Conservation (phyloP, 495 filamentous ascomycete species). For the Chaetomidium leptoderma region DNA sequence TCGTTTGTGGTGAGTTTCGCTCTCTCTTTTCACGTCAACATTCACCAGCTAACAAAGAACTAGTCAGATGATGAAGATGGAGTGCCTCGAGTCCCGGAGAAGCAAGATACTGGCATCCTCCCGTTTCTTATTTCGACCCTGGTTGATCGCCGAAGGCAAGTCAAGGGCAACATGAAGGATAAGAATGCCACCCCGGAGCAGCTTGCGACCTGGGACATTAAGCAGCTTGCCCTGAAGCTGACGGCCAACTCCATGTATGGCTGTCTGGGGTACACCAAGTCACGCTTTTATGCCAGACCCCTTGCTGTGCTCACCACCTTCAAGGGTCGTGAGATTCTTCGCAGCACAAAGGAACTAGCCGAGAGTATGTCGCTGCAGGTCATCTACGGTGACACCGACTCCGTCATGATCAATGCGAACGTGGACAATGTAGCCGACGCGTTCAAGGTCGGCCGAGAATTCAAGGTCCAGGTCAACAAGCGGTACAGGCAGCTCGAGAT, state of each 20-base stretch:
- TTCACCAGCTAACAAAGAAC: conserved; percentile 21
- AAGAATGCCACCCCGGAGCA: conserved; percentile 80
- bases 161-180: conserved; percentile 95
- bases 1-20: conserved; percentile 50
- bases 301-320: conserved; percentile 93
- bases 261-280: conserved; percentile 91
- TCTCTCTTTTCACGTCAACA: neutral
- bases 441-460: conserved; percentile 72
- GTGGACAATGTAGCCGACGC: conserved; percentile 89
- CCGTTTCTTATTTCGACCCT: conserved; percentile 86
- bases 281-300: conserved; percentile 92
- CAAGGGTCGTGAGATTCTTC: conserved; percentile 96
- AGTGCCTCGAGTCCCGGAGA: conserved; percentile 62
- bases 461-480: conserved; percentile 73
- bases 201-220: conserved; percentile 95
- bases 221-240: conserved; percentile 91
- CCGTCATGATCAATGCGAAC: conserved; percentile 99
- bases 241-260: conserved; percentile 99
- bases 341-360: conserved; percentile 89
- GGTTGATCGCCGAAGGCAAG: conserved; percentile 78
- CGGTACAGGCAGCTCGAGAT: conserved; percentile 88
- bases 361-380: conserved; percentile 83
- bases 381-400: conserved; percentile 98
- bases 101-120: conserved; percentile 73
- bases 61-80: conserved; percentile 79